Evolutionary conservation across 2,329 filamentous ascomycete genomes (phyloP).

Genomic region (Fusarium nygamai): DNA sequence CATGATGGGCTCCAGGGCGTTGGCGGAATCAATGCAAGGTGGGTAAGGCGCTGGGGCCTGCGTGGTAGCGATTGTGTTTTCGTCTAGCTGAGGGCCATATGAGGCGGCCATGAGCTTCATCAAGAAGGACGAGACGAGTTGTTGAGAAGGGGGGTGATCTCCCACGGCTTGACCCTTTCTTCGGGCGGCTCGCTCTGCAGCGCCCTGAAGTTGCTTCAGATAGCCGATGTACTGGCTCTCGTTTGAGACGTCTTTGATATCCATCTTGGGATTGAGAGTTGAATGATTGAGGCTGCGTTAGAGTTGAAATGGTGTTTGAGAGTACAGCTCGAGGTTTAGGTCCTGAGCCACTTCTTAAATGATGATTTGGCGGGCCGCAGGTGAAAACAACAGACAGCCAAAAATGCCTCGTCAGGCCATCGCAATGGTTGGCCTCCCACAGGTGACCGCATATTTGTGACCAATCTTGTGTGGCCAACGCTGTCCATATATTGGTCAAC

Average conservation of each 20-base stretch:
- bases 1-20: background rate
- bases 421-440: background rate
- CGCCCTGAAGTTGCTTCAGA: background rate
- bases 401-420: background rate
- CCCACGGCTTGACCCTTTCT: background rate
- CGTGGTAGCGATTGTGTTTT: background rate
- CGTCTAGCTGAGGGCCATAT: accelerated
- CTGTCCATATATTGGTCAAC: background rate
- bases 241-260: conserved; percentile 1
- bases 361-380: background rate
- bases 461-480: background rate
- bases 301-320: background rate
- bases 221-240: background rate
- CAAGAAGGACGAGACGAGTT: background rate
- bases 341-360: background rate
- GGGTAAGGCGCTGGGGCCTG: background rate
- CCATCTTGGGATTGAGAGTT: background rate
- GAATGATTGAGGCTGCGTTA: background rate
- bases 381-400: background rate
- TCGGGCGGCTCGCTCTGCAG: background rate
- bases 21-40: background rate
- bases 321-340: background rate
- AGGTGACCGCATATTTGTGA: background rate
- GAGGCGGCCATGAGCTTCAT: background rate
- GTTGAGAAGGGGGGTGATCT: background rate